These are phyloP conservation scores for Salix koriyanagi DNA, from an alignment of 345 rosid species.

Conservation along the genomic window DNA sequence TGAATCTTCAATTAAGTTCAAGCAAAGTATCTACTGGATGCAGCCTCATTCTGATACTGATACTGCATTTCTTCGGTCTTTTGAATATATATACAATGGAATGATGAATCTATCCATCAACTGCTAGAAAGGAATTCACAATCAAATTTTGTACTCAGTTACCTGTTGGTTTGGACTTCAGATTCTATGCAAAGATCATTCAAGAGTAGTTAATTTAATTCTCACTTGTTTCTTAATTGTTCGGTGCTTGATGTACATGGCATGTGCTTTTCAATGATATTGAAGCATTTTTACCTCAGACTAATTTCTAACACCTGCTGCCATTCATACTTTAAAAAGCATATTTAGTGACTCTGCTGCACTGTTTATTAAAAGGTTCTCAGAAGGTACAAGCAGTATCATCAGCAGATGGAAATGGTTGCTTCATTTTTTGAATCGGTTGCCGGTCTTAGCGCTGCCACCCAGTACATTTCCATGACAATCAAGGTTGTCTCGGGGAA, in stretches of 20 bases:
- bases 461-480: slow-evolving; percentile 48
- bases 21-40: neutral
- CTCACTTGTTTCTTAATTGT: neutral
- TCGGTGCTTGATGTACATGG: neutral
- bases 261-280: neutral
- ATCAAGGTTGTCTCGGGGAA: slow-evolving; percentile 40
- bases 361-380: slow-evolving; percentile 35
- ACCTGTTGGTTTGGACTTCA: neutral
- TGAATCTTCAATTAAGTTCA: neutral
- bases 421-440: slow-evolving; percentile 63
- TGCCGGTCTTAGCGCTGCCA: slow-evolving; percentile 52
- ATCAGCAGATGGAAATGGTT: slow-evolving; percentile 67
- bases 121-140: neutral
- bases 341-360: neutral
- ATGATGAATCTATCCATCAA: neutral
- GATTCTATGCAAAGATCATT: neutral
- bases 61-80: neutral
- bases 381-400: slow-evolving; percentile 49
- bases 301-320: neutral
- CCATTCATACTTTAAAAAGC: neutral
- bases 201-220: neutral
- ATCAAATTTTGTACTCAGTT: neutral
- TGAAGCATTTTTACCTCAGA: neutral
- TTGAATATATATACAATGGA: neutral
- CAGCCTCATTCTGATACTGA: neutral